Evolutionary conservation across 495 filamentous ascomycete genomes (phyloP).

Genomic region (Friedmanniomyces simplex): DNA sequence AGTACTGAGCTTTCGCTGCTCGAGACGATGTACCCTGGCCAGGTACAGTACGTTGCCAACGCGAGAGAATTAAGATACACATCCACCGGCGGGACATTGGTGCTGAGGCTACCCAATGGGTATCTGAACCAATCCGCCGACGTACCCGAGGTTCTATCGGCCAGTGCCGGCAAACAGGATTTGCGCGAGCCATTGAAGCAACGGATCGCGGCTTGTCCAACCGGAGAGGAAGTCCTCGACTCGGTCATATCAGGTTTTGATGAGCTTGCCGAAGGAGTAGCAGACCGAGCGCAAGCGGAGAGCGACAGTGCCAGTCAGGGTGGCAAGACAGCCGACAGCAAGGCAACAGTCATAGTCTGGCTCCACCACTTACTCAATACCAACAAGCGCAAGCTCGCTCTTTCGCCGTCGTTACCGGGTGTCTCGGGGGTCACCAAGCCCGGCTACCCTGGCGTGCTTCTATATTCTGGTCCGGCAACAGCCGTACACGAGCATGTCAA

Average conservation of each 20-base stretch:
- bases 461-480: conserved; percentile 26
- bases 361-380: conserved; percentile 34
- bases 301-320: background rate
- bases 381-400: conserved; percentile 31
- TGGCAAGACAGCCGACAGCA: conserved; percentile 1
- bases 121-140: conserved; percentile 16
- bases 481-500: conserved; percentile 30
- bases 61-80: conserved; percentile 27
- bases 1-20: conserved; percentile 26
- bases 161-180: conserved; percentile 21
- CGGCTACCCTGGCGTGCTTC: conserved; percentile 32
- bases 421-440: conserved; percentile 32
- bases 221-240: conserved; percentile 31
- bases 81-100: conserved; percentile 7
- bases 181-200: conserved; percentile 23
- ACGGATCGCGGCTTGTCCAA: conserved; percentile 8
- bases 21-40: conserved; percentile 30
- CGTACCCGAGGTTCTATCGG: conserved; percentile 27
- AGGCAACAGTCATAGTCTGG: conserved; percentile 31
- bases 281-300: background rate
- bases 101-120: conserved; percentile 25
- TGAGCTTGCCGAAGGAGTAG: conserved; percentile 11
- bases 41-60: conserved; percentile 21
- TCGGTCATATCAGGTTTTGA: conserved; percentile 27
- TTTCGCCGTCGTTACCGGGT: conserved; percentile 20